Conservation (phyloP, 139 green algal species). For the Chlamydomonas schloesseri region DNA sequence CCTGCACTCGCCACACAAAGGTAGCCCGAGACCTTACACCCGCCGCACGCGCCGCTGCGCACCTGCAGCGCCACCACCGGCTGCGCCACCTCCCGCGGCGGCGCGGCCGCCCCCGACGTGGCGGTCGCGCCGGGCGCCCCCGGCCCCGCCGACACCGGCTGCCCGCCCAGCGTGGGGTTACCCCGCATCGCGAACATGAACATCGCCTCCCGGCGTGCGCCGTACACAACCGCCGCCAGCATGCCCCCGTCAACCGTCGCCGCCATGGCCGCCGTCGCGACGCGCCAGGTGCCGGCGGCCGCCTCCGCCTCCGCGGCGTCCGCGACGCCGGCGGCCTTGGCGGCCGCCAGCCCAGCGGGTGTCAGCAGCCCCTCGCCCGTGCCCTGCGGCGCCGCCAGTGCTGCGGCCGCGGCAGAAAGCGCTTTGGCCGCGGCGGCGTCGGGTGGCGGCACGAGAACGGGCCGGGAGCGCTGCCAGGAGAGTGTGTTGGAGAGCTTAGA, state of each 20-base stretch:
- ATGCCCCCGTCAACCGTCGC: conserved; percentile 14
- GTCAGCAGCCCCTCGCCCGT: too few relatives aligned
- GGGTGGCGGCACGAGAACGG: neutral
- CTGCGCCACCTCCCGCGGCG: neutral
- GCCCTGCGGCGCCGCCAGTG: neutral
- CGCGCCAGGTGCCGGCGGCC: neutral
- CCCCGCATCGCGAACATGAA: conserved; percentile 22
- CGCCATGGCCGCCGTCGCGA: neutral
- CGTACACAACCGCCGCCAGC: conserved; percentile 17
- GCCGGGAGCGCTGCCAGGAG: conserved; percentile 7
- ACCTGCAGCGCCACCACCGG: too few relatives aligned
- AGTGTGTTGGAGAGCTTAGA: conserved; percentile 30
- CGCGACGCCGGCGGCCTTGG: too few relatives aligned
- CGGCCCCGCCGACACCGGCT: neutral
- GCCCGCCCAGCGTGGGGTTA: conserved; percentile 30
- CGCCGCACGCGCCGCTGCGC: too few relatives aligned
- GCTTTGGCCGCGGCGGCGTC: neutral
- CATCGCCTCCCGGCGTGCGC: neutral
- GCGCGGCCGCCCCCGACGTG: neutral
- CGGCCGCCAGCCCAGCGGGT: too few relatives aligned
- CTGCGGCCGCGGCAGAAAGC: neutral
- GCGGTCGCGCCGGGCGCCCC: neutral
- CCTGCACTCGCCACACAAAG: too few relatives aligned
- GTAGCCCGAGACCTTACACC: too few relatives aligned
- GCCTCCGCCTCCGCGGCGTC: neutral